Evolutionary conservation across 345 rosid species (phyloP).

Genomic region (Bruguiera parviflora): DNA sequence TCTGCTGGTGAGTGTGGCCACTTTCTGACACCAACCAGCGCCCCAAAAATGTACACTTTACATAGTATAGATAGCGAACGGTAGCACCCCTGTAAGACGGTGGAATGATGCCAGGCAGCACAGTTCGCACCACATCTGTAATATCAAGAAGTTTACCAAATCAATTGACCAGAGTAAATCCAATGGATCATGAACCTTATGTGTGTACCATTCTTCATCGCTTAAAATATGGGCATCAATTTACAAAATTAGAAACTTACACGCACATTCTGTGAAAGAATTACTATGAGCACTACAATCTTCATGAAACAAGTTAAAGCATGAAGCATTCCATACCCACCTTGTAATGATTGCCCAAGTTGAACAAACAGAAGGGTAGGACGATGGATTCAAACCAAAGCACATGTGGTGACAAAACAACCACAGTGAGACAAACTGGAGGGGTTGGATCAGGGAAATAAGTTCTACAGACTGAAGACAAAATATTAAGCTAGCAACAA

Average conservation of each 20-base stretch:
- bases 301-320: neutral
- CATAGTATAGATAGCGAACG: slow-evolving; percentile 78
- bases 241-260: neutral
- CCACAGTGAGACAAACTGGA: neutral
- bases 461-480: neutral
- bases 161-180: neutral
- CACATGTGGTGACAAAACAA: neutral
- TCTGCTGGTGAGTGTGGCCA: slow-evolving; percentile 44
- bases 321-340: neutral
- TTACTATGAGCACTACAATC: neutral
- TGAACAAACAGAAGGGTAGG: neutral
- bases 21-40: slow-evolving; percentile 66
- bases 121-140: slow-evolving; percentile 70
- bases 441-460: neutral
- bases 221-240: neutral
- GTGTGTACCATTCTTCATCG: neutral
- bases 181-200: neutral
- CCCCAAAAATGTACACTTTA: slow-evolving; percentile 56
- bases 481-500: neutral
- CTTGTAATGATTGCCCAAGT: neutral
- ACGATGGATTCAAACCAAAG: too few species aligned
- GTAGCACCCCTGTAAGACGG: slow-evolving; percentile 89
- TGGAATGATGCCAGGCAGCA: slow-evolving; percentile 68
- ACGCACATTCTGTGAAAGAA: neutral
- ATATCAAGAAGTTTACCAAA: slow-evolving; percentile 12